phyloP scores from a whole-genome alignment of 1,284 basidiomycete genomes.

The Ganoderma lingzhi region DNA sequence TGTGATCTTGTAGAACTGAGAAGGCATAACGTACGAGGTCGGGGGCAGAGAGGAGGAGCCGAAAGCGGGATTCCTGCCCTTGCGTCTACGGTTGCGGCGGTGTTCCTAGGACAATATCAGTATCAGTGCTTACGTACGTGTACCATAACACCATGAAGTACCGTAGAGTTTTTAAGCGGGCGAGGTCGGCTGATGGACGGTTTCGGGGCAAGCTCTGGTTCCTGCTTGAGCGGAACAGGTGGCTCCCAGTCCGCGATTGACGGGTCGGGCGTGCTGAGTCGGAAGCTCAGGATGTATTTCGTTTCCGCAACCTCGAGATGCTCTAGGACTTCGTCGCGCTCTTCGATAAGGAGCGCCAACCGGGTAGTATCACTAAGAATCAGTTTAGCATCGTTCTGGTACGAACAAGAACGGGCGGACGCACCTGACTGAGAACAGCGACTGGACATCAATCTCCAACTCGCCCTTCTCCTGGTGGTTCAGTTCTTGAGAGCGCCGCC shows the following conservation, averaged over 20 bases:
- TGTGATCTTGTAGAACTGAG: conserved; percentile 77
- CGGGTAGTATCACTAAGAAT: conserved; percentile 66
- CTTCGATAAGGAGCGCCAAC: conserved; percentile 71
- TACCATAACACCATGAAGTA: neutral
- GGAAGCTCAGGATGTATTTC: conserved; percentile 79
- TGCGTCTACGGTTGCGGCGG: conserved; percentile 48
- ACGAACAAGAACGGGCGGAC: conserved; percentile 27
- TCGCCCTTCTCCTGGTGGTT: conserved; percentile 52
- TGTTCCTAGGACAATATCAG: conserved; percentile 23
- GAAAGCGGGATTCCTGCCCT: conserved; percentile 64
- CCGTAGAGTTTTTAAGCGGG: conserved; percentile 62
- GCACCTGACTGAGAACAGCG: conserved; percentile 79
- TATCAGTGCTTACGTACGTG: neutral
- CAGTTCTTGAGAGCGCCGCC: conserved; percentile 46
- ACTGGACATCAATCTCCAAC: conserved; percentile 70
- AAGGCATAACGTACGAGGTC: conserved; percentile 80
- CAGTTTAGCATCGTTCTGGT: neutral
- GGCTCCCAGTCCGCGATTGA: conserved; percentile 46
- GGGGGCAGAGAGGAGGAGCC: conserved; percentile 74
- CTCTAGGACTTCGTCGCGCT: conserved; percentile 77
- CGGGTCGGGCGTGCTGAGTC: conserved; percentile 73
- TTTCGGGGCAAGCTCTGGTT: conserved; percentile 32
- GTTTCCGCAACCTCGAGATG: conserved; percentile 82
- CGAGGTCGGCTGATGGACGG: conserved; percentile 39
- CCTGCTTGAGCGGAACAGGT: conserved; percentile 42